Evolutionary conservation across 805 yeast genomes (phyloP).

Genomic region (Yamadazyma takamatsuzukensis): DNA sequence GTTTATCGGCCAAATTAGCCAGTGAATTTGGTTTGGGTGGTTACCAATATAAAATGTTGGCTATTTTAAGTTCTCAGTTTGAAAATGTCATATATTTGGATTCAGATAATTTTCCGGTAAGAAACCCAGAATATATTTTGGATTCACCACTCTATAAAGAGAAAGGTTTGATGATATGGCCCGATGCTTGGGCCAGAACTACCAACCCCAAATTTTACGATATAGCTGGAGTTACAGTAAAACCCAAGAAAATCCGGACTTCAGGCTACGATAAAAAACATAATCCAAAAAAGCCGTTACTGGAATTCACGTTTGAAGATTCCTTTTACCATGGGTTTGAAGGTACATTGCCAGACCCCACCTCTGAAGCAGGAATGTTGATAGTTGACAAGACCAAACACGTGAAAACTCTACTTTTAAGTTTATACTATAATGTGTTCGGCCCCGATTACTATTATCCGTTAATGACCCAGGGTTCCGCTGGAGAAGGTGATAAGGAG

Average conservation of each 20-base stretch:
- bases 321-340: conserved; percentile 54
- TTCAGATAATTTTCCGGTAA: conserved; percentile 48
- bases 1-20: conserved; percentile 13
- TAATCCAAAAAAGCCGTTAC: conserved; percentile 20
- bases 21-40: conserved; percentile 33
- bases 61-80: conserved; percentile 60
- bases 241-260: conserved; percentile 31
- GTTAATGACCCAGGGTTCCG: conserved; percentile 64
- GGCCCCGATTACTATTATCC: conserved; percentile 70
- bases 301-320: conserved; percentile 24
- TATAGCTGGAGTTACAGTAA: conserved; percentile 41
- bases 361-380: conserved; percentile 70
- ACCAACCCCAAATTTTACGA: conserved; percentile 58
- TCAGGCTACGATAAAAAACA: conserved; percentile 33
- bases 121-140: conserved; percentile 44
- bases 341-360: conserved; percentile 63
- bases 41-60: conserved; percentile 50
- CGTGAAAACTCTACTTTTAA: conserved; percentile 52
- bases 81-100: conserved; percentile 47
- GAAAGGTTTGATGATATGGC: conserved; percentile 55
- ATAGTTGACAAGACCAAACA: conserved; percentile 59
- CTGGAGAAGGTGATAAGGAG: conserved; percentile 82
- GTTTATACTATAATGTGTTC: conserved; percentile 59
- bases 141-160: conserved; percentile 43
- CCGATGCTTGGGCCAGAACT: conserved; percentile 69